Percentiles rank a stretch among this genome's conserved stretches.
phyloP scores from a whole-genome alignment of 2,329 filamentous ascomycete species.

The Emergomyces orientalis region DNA sequence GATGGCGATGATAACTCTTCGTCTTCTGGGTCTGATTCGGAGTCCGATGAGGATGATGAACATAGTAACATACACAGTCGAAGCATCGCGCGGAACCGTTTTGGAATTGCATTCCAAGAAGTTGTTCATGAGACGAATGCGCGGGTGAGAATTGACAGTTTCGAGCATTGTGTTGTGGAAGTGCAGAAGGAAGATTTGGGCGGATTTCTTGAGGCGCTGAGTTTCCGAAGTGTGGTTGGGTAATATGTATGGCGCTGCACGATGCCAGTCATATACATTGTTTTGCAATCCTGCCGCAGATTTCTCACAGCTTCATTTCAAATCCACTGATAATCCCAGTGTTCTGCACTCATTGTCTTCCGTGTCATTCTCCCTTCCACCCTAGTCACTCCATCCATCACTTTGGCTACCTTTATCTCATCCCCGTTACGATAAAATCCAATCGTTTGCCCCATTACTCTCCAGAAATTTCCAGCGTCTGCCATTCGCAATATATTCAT shows the following conservation, averaged over 20 bases:
- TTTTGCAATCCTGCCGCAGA: neutral
- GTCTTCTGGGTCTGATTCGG: conserved; percentile 34
- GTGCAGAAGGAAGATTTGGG: conserved; percentile 92
- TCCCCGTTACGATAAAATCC: neutral
- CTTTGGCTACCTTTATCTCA: neutral
- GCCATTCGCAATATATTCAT: neutral
- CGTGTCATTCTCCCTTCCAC: no score
- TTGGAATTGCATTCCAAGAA: conserved; percentile 91
- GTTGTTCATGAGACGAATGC: conserved; percentile 87
- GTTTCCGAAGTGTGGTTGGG: conserved; percentile 75
- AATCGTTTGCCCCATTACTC: neutral
- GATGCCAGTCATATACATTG: neutral
- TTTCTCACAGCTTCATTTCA: neutral
- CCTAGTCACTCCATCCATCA: no score
- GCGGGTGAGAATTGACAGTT: conserved; percentile 84
- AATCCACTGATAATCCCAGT: no score
- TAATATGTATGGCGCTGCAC: conserved; percentile 19
- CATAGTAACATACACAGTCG: conserved; percentile 47
- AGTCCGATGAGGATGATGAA: conserved; percentile 48
- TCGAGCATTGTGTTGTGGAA: conserved; percentile 94
- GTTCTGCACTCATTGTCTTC: neutral
- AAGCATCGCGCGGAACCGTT: conserved; percentile 73
- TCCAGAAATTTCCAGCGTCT: neutral
- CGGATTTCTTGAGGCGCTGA: conserved; percentile 83
- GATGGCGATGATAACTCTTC: conserved; percentile 50